Percentiles rank a stretch among this genome's conserved stretches.
phyloP scores from a whole-genome alignment of 1,284 basidiomycete species.

The Cryptococcus sp. region DNA sequence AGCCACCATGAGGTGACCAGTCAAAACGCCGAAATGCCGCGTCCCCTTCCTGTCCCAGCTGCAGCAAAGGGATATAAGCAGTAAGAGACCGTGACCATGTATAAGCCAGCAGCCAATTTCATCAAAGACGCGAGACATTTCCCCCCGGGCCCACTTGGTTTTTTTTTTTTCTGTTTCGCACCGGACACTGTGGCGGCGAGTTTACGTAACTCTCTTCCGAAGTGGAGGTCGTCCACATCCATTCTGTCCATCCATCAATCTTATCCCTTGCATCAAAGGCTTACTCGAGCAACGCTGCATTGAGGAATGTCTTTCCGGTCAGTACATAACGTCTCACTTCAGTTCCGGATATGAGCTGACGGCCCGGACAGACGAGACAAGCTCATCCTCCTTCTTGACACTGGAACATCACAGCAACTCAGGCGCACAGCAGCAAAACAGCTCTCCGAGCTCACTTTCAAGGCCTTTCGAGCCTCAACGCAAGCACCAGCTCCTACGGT shows the following conservation, averaged over 20 bases:
- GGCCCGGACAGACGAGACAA: conserved; percentile 43
- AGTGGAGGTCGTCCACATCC: conserved; percentile 28
- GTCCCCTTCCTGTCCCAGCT: too few species aligned
- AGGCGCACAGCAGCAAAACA: conserved; percentile 53
- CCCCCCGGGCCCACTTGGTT: background rate
- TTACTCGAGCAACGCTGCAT: background rate
- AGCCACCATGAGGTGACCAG: too few species aligned
- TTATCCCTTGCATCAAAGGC: background rate
- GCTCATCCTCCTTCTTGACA: conserved; percentile 52
- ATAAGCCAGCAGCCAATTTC: background rate
- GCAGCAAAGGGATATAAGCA: too few species aligned
- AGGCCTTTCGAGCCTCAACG: conserved; percentile 35
- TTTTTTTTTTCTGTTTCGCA: background rate
- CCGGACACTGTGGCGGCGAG: too few species aligned
- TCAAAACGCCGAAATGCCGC: too few species aligned
- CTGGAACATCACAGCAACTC: conserved; percentile 50
- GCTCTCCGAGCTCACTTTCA: conserved; percentile 48
- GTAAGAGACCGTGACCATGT: background rate
- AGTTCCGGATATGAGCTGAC: too few species aligned
- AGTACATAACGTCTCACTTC: background rate
- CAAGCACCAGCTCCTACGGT: conserved; percentile 9
- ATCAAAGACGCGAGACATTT: background rate
- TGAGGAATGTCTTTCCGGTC: conserved; percentile 1
- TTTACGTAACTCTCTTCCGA: background rate
- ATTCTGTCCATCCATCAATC: conserved; percentile 18